Percentiles rank a stretch among this genome's conserved stretches.
Evolutionary conservation across 1,284 basidiomycete genomes (phyloP).

Genomic region (Blastosporella zonata): DNA sequence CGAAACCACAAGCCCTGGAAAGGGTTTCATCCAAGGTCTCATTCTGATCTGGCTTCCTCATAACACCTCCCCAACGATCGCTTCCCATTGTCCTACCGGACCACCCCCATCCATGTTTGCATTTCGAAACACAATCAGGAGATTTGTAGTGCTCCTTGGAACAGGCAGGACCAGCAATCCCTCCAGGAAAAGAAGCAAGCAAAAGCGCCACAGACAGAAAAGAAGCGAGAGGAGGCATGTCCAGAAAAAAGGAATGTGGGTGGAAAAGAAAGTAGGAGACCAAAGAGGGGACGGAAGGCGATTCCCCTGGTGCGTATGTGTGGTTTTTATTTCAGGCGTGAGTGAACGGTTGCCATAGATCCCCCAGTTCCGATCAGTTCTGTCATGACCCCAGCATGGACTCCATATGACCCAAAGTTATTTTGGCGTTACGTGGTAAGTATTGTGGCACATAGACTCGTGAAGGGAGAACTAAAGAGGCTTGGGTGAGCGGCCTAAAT

Average conservation of each 20-base stretch:
- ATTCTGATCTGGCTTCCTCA: conserved; percentile 30
- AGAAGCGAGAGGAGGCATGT: conserved; percentile 41
- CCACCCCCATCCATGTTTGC: conserved; percentile 51
- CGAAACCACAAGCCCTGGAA: conserved; percentile 35
- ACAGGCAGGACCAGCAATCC: conserved; percentile 50
- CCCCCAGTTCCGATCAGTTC: conserved; percentile 11
- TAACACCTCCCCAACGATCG: conserved; percentile 54
- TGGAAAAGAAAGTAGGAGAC: conserved; percentile 23
- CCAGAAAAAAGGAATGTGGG: conserved; percentile 32
- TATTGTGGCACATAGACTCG: conserved; percentile 1
- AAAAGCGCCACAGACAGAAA: conserved; percentile 39
- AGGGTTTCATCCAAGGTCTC: conserved; percentile 29
- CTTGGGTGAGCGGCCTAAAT: background rate
- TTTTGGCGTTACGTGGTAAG: background rate
- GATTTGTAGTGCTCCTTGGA: conserved; percentile 36
- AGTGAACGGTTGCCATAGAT: conserved; percentile 20
- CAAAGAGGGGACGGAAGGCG: conserved; percentile 9
- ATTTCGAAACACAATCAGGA: conserved; percentile 39
- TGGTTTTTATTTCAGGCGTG: conserved; percentile 10
- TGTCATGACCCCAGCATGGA: no score
- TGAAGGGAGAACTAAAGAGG: no score
- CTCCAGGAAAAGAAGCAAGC: conserved; percentile 34
- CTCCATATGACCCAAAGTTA: background rate
- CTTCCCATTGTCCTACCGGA: conserved; percentile 46
- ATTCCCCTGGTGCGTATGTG: background rate